These are phyloP conservation scores for Rhinocladiella similis DNA, from an alignment of 2,329 filamentous ascomycete genomes.

Conservation along the genomic window DNA sequence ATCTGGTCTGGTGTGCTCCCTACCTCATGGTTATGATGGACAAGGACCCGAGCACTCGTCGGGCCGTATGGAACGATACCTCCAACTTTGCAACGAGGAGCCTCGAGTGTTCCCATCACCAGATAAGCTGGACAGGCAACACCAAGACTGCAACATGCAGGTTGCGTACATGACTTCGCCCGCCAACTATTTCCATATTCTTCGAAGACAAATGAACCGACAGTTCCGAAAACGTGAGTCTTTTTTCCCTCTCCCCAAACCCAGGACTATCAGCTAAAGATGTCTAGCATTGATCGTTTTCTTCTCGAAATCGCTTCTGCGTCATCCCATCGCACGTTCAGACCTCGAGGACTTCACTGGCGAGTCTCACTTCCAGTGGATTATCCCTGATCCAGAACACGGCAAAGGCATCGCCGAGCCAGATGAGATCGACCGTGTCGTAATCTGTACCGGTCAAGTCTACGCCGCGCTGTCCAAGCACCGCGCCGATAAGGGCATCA, in stretches of 20 bases:
- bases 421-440: constrained; percentile 88
- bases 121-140: constrained; percentile 91
- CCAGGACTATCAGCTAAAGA: constrained; percentile 4
- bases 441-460: constrained; percentile 93
- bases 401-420: constrained; percentile 71
- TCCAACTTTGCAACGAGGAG: constrained; percentile 97
- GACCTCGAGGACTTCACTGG: constrained; percentile 86
- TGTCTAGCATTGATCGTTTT: constrained; percentile 81
- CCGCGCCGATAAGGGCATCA: constrained; percentile 80
- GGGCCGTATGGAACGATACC: constrained; percentile 92
- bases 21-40: constrained; percentile 96
- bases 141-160: constrained; percentile 99
- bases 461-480: constrained; percentile 89
- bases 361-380: constrained; percentile 93
- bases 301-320: constrained; percentile 96
- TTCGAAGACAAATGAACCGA: constrained; percentile 96
- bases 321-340: constrained; percentile 89
- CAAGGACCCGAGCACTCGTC: constrained; percentile 99
- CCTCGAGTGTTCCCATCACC: constrained; percentile 84
- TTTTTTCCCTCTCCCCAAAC: background rate
- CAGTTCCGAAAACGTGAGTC: constrained; percentile 98
- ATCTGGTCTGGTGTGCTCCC: constrained; percentile 91
- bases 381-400: constrained; percentile 89
- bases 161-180: constrained; percentile 97
- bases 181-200: constrained; percentile 92